A percentile compares a stretch with the other conserved stretches of the same genome.
Evolutionary conservation across 345 rosid genomes (phyloP).

Genomic region (Barbarea vulgaris): DNA sequence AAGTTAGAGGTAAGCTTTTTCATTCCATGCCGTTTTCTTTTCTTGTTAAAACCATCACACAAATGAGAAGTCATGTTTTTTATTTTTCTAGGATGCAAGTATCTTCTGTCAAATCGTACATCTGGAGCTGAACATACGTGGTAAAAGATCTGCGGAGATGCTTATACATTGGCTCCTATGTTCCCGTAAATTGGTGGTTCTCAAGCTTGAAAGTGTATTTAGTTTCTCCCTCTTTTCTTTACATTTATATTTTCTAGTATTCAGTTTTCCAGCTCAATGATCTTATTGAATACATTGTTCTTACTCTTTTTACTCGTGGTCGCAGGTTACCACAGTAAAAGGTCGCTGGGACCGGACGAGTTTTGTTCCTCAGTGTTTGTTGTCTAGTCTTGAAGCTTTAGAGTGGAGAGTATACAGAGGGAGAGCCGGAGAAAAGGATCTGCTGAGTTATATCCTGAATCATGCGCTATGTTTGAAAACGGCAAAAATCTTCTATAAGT

Average conservation of each 20-base stretch:
- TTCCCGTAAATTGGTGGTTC: neutral
- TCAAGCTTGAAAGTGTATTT: neutral
- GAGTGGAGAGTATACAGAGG: conserved; percentile 2
- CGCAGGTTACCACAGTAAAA: neutral
- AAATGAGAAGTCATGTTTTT: neutral
- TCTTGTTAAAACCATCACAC: neutral
- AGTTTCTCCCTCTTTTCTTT: neutral
- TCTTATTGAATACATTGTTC: neutral
- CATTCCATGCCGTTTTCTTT: neutral
- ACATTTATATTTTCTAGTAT: neutral
- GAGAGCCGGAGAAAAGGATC: neutral
- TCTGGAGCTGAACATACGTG: neutral
- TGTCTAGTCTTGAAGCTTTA: conserved; percentile 4
- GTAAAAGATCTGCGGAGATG: neutral
- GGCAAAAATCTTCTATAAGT: neutral
- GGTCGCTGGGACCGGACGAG: neutral
- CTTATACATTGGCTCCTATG: neutral
- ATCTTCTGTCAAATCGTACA: neutral
- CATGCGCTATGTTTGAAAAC: conserved; percentile 9
- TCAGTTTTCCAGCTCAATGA: neutral
- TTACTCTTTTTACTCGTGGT: neutral
- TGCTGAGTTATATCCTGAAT: neutral
- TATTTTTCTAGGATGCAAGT: neutral
- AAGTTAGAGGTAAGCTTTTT: neutral
- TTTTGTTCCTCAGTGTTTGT: neutral